Evolutionary conservation across 768 basidiomycete genomes (phyloP), one percentile per base, ranked within the genome.

Genomic region (Termitomyces sp.): DNA sequence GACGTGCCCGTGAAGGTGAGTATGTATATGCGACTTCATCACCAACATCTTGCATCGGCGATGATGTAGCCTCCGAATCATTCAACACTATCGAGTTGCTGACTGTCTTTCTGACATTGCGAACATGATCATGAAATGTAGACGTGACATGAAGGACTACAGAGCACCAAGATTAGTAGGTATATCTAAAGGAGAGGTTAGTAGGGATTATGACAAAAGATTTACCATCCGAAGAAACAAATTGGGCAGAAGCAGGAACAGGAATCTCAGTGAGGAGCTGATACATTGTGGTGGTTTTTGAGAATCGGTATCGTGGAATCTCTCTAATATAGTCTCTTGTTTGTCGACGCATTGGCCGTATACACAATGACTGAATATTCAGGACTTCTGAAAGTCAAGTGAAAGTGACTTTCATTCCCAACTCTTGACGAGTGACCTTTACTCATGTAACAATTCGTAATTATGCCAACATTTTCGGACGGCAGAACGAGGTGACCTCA

Each of bases 71-170:
- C 4, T 62, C 54, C 4, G 65, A 55, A 2, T 68, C 65, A 2
- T 65, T 60, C 9, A 71, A 33, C 5, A 77, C 67, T 55, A 79
- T 64, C 0, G 75, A 71, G 65, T 78, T 83, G 9, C 70, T 65
- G 55, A 82, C 55, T 2, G 72, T 75, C 63, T 77, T 74, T 61
- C 81, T 85, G 33, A 67, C 61, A 55, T 86, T 85, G 46, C 76
- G 73, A 23, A 70, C 66, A 63, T 85, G 82, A 66, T 87, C 84
- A 36, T 76, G 73, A 23, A 79, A 70, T 1, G 78, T 75, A 58
- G 78, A 83, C 0, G 74, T 70, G 23, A 83, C 64, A 30, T 82
- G 77, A 36, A 82, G 66, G 9, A 71, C 81, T 79, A 58, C 49
- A 50, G 7, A 7, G n/a, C 23, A 41, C 5, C 53, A 35, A n/a